Evolutionary conservation across 768 basidiomycete genomes (phyloP), one percentile per base, ranked within the genome.

Genomic region (Gymnopilus dilepis): DNA sequence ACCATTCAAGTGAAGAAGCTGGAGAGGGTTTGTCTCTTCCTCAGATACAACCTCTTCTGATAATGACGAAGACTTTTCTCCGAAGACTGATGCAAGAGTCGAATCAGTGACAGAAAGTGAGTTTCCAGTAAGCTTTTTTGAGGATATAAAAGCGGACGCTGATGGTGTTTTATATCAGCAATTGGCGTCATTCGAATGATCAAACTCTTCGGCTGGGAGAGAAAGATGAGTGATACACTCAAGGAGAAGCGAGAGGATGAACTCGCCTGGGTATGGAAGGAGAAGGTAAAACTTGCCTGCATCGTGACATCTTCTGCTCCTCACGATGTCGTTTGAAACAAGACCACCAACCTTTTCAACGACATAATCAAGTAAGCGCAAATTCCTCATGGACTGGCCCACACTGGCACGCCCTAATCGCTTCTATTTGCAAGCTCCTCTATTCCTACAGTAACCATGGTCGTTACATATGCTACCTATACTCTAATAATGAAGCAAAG

Each of bases 141-240:
- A 26, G 4, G 24, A 5, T 7, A 41, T 15, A 15, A 24, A 43
- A 13, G 38, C 41, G 17, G 6, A 12, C n/a, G 19, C 12, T 55
- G 34, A 41, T 3, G n/a, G 6, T 15, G 72, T 34, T 6, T 50
- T n/a, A 6, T 4, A 3, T 24, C 52, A 86, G 86, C 78, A 4
- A 76, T 87, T 67, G 82, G 80, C 60, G 82, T 85, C n/a, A 70
- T 90, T 11, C 82, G 88, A 15, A 89, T 90, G 85, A 77, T 90
- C 68, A 92, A 92, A 72, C 75, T 91, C 40, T 91, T 92, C 65
- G 91, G 81, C 13, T 84, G 90, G 82, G 82, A 88, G 78, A 80
- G 82, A 58, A 80, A 85, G 48, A 83, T 89, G 71, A 78, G 81
- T 42, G 71, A 80, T 11, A 78, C 77, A 47, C 76, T 94, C 45